Percentiles rank a stretch among this genome's conserved stretches.
phyloP scores from a whole-genome alignment of 2,329 filamentous ascomycete species.

The Pseudogymnoascus sp. region DNA sequence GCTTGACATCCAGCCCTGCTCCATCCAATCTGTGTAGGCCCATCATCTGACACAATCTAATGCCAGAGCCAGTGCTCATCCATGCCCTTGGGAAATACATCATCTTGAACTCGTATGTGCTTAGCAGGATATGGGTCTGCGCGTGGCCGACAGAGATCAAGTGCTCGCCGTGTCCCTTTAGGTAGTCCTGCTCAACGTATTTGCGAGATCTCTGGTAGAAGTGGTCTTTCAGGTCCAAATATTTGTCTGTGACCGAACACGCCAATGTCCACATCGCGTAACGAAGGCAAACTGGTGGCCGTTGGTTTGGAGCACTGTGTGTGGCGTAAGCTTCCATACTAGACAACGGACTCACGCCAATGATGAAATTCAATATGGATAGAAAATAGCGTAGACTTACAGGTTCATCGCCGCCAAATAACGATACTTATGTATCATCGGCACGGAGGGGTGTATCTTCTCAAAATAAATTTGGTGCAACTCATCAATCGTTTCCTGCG shows the following conservation, averaged over 20 bases:
- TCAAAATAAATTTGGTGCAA: constrained; percentile 72
- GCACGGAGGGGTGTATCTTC: constrained; percentile 76
- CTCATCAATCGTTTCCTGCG: constrained; percentile 68
- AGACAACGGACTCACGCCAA: neutral
- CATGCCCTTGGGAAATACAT: constrained; percentile 96
- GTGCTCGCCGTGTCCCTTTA: constrained; percentile 84
- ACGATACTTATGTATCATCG: constrained; percentile 82
- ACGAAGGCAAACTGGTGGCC: constrained; percentile 78
- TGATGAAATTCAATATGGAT: neutral
- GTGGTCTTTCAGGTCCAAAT: constrained; percentile 67
- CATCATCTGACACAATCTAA: constrained; percentile 85
- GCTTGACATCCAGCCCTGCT: constrained; percentile 77
- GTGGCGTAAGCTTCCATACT: constrained; percentile 6
- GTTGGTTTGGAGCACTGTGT: constrained; percentile 63
- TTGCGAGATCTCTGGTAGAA: constrained; percentile 88
- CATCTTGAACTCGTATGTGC: constrained; percentile 88
- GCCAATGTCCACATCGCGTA: constrained; percentile 96
- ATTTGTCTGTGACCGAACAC: constrained; percentile 79
- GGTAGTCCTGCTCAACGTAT: constrained; percentile 81
- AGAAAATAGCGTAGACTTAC: constrained; percentile 30
- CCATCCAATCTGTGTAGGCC: constrained; percentile 84
- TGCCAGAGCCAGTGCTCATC: constrained; percentile 78
- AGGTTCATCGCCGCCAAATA: constrained; percentile 86
- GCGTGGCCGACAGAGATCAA: constrained; percentile 80
- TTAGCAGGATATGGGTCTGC: constrained; percentile 74